Conservation (phyloP, 331 rosid genomes). For the Malus hybrid region DNA sequence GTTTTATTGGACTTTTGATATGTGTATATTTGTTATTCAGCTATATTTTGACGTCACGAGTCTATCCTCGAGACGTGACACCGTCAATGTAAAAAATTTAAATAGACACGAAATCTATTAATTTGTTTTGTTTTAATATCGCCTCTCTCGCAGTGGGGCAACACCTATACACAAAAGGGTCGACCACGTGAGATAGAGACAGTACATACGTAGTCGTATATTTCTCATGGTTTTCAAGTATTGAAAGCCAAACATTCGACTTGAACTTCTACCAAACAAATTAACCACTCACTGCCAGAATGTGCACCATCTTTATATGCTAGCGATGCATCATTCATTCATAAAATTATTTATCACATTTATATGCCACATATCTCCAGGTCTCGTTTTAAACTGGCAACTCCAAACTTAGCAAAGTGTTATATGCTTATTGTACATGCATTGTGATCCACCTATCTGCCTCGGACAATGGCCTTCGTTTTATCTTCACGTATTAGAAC, state of each 20-base stretch:
- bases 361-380: background rate
- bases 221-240: background rate
- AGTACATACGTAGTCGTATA: no score
- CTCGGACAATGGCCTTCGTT: background rate
- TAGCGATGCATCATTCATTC: background rate
- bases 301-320: background rate
- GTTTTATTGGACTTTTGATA: background rate
- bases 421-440: background rate
- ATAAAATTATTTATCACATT: background rate
- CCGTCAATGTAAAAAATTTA: background rate
- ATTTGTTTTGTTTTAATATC: no score
- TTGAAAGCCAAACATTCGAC: background rate
- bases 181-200: no score
- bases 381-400: background rate
- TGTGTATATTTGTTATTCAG: background rate
- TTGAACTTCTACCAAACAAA: background rate
- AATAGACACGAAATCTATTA: background rate
- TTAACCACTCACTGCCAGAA: constrained; percentile 5
- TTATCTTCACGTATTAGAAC: background rate
- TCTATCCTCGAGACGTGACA: no score
- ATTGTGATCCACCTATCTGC: background rate
- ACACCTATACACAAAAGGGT: no score
- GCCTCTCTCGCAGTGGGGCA: no score
- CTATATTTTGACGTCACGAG: background rate
- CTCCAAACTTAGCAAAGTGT: background rate